Evolutionary conservation across 2,329 filamentous ascomycete genomes (phyloP).

Genomic region (Thielaviopsis populi): DNA sequence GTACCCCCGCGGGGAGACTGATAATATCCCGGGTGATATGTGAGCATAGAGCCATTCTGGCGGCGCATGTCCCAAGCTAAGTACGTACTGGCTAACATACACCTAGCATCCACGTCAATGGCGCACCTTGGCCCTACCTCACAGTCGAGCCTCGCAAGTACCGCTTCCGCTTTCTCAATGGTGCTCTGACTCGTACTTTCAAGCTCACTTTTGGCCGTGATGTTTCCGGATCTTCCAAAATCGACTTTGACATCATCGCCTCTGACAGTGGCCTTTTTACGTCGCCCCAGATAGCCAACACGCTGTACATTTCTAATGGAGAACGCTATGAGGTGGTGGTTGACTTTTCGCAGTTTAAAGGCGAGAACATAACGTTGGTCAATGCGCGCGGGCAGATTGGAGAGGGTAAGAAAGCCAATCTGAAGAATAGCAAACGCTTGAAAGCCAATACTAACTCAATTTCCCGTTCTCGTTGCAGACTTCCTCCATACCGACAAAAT

Average conservation of each 20-base stretch:
- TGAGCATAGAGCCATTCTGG: not conserved
- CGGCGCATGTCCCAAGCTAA: too few relatives aligned
- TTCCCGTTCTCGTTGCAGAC: slow-evolving; percentile 22
- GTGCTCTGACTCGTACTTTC: slow-evolving; percentile 33
- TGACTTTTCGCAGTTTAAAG: slow-evolving; percentile 36
- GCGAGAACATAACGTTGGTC: slow-evolving; percentile 31
- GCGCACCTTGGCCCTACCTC: slow-evolving; percentile 43
- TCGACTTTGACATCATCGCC: slow-evolving; percentile 38
- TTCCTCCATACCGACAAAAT: slow-evolving; percentile 37
- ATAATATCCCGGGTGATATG: slow-evolving; percentile 40
- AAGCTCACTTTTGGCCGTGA: slow-evolving; percentile 31
- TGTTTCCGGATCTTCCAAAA: slow-evolving; percentile 20
- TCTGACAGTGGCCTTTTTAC: slow-evolving; percentile 39
- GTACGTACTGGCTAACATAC: not conserved
- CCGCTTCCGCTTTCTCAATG: slow-evolving; percentile 39
- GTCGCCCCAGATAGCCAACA: not conserved
- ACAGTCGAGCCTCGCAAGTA: slow-evolving; percentile 47
- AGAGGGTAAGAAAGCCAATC: slow-evolving; percentile 6
- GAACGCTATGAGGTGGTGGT: slow-evolving; percentile 44
- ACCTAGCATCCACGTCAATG: slow-evolving; percentile 26
- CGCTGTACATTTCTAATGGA: slow-evolving; percentile 33
- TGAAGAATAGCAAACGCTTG: not conserved
- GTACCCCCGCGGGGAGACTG: slow-evolving; percentile 30
- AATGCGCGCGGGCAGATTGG: slow-evolving; percentile 20
- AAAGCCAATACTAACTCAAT: not conserved